Evolutionary conservation across 1,139 yeast species (phyloP), one percentile per base, ranked within the genome.

Genomic region (Yamadazyma sp.): DNA sequence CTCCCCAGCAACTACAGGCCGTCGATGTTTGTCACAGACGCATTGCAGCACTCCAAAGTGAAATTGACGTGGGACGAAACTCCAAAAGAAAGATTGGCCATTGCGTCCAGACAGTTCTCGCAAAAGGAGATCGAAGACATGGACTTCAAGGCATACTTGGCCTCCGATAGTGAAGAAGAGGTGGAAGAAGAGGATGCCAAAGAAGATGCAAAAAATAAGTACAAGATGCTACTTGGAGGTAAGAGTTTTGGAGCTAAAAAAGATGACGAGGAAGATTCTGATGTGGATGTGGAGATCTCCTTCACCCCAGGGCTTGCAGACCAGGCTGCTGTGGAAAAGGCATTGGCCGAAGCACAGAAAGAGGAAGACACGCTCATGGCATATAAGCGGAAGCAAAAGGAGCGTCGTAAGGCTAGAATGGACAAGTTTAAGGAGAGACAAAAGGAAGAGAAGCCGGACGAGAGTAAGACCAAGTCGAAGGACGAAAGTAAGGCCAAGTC

Each of bases 51-150:
- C 57, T 88, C 96, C 11, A 89, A 88, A 54, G 97, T 90, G 34
- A 87, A 87, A 56, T 72, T 90, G 47, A 89, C 97, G 0, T 90
- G 97, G 97, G 99, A 94, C 61, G 97, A 92, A 62, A 94, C 97
- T 0, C 98, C 98, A 3, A 83, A 80, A 43, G 97, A 89, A 54
- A 78, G 98, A 57, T 62, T 80, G n/a, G 81, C 86, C 41, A 62
- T 90, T 39, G 79, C 96, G 1, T 76, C 86, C 13, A 80, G 83
- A 50, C 89, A 90, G 12, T 90, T 94, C 55, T 80, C 89, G 34
- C 95, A 87, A 56, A 82, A 85, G 58, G 98, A 94, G 56, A 74
- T 90, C 36, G 97, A 92, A 50, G 97, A 90, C 36, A 88, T 90
- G 94, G 98, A 94, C 59, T 85, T 90, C 66, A 82, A 88, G 56